phyloP scores from a whole-genome alignment of 1,139 yeast species.

The Taphrina confusa region DNA sequence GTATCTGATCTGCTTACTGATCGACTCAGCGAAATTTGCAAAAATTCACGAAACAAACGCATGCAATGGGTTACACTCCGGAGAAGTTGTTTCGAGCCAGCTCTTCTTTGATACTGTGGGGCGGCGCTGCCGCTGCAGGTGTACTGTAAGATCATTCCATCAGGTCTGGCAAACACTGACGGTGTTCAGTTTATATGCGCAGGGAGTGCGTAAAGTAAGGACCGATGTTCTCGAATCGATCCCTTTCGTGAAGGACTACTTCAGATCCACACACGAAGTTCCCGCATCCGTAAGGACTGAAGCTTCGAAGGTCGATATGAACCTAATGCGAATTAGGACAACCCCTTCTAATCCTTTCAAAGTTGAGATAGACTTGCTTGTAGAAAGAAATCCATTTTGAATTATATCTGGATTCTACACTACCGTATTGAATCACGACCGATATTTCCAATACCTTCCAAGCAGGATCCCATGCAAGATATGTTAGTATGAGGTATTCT shows the following conservation, averaged over 20 bases:
- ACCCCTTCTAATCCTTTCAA: slow-evolving; percentile 5
- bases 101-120: slow-evolving; percentile 32
- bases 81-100: slow-evolving; percentile 25
- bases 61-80: slow-evolving; percentile 31
- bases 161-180: no score
- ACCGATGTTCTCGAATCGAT: slow-evolving; percentile 30
- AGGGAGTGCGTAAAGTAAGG: slow-evolving; percentile 31
- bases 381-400: neutral
- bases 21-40: slow-evolving; percentile 22
- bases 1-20: neutral
- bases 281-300: slow-evolving; percentile 31
- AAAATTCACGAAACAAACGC: slow-evolving; percentile 28
- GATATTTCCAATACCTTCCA: no score
- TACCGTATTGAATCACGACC: no score
- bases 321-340: no score
- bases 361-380: neutral
- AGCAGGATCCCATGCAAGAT: no score
- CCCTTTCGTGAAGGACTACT: slow-evolving; percentile 31
- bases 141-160: slow-evolving; percentile 23
- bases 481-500: no score
- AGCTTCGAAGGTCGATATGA: neutral
- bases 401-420: no score
- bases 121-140: slow-evolving; percentile 33
- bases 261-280: slow-evolving; percentile 32
- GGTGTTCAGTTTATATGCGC: slow-evolving; percentile 19